phyloP scores from a whole-genome alignment of 1,139 yeast genomes.

The Blastobotrys arbuscula region DNA sequence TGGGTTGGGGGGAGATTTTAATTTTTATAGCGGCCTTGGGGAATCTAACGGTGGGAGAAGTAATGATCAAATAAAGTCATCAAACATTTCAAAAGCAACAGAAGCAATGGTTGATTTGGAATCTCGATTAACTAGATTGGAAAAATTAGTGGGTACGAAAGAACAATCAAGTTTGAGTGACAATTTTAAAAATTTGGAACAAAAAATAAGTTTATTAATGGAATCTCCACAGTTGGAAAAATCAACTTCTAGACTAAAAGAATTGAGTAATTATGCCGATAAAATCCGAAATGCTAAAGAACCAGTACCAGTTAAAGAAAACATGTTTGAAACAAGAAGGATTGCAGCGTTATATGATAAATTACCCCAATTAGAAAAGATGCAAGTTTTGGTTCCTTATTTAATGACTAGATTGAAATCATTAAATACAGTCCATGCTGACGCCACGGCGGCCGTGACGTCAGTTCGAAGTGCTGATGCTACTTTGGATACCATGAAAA shows the following conservation, averaged over 20 bases:
- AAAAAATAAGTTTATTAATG: constrained; percentile 19
- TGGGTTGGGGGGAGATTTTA: constrained; percentile 1
- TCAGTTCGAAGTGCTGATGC: constrained; percentile 46
- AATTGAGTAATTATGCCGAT: constrained; percentile 12
- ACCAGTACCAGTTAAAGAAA: neutral
- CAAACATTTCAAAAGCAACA: neutral
- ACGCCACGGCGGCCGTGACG: constrained; percentile 49
- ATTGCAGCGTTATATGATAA: constrained; percentile 38
- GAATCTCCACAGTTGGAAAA: constrained; percentile 12
- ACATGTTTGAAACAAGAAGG: constrained; percentile 22
- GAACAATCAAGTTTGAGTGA: constrained; percentile 11
- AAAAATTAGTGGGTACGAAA: constrained; percentile 16
- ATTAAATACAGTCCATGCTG: constrained; percentile 43
- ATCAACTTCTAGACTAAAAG: constrained; percentile 16
- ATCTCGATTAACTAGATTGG: constrained; percentile 14
- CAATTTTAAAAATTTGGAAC: constrained; percentile 14
- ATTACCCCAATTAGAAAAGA: constrained; percentile 38
- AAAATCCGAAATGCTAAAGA: constrained; percentile 13
- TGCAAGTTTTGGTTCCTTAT: constrained; percentile 39
- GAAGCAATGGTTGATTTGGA: neutral
- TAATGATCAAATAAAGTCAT: neutral
- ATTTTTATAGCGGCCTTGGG: constrained; percentile 1
- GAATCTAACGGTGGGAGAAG: constrained; percentile 1
- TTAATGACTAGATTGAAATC: constrained; percentile 42
- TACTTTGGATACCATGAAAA: constrained; percentile 34